Evolutionary conservation across 2,329 filamentous ascomycete genomes (phyloP), one percentile per base, ranked within the genome.

Genomic region (Fusarium denticulatum): DNA sequence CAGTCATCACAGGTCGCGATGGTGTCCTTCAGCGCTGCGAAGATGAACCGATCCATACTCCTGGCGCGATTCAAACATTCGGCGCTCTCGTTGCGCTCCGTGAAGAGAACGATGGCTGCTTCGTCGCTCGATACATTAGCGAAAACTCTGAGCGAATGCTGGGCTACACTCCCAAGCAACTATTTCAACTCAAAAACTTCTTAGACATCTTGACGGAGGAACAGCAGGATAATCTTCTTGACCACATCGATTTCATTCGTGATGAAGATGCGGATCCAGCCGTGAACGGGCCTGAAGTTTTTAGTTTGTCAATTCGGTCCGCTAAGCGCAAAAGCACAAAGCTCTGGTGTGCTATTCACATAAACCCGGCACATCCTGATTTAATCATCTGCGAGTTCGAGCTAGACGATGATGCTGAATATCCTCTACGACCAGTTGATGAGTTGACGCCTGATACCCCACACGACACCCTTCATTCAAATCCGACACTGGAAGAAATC

Each of bases 301-400:
- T 97, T 75, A 93, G 93, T 55, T 82, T 97, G 56, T 91, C 92
- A 1, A 86, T 97, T 49, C 89, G 89, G n/a, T 82, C 86, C 1
- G 88, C 90, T 0, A 84, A 87, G 32, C 65, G 86, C 26, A 87
- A 88, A 67, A 86, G 85, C 8, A 85, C 88, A 60, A 96, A 95
- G 79, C 83, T 97, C 5, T 97, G 95, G 95, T 97, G 94, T 80
- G 94, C 94, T 13, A 91, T 96, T 75, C 95, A 97, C 77, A 88
- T 93, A 64, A 93, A 91, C 58, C 87, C 91, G 2, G 83, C 85
- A 2, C 90, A 94, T 71, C 88, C 90, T 0, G 89, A 93, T 50
- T 81, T 96, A 30, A 85, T 97, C 34, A 92, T 97, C 15, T 97
- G 94, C 85, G 95, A 97, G 78, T 96, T 97, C 65, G 95, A 97